These are phyloP conservation scores for Pyrus bretschneideri DNA, from an alignment of 306 rosid species.

Conservation along the genomic window DNA sequence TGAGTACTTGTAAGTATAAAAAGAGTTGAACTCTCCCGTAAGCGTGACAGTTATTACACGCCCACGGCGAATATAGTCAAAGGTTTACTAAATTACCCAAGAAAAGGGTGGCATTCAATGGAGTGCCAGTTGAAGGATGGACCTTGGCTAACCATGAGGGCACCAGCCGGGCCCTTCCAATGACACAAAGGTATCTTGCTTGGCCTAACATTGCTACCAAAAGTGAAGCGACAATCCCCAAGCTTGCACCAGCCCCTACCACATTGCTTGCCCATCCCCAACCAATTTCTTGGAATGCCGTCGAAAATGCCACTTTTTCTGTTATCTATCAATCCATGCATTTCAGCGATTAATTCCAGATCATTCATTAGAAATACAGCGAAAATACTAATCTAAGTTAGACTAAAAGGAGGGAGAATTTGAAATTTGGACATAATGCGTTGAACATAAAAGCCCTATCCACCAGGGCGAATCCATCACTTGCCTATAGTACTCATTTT, in stretches of 20 bases:
- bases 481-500: neutral
- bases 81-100: constrained; percentile 36
- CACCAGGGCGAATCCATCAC: neutral
- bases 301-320: constrained; percentile 56
- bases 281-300: constrained; percentile 55
- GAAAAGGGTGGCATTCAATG: constrained; percentile 75
- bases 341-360: neutral
- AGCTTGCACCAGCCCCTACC: constrained; percentile 83
- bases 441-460: neutral
- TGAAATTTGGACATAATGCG: too few species aligned
- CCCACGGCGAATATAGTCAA: neutral
- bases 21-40: too few species aligned
- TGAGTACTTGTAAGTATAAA: neutral
- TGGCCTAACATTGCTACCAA: constrained; percentile 92
- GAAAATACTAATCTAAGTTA: neutral
- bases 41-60: too few species aligned
- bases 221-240: constrained; percentile 74
- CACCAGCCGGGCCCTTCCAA: constrained; percentile 79
- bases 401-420: neutral
- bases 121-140: constrained; percentile 87
- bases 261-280: constrained; percentile 88
- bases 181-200: constrained; percentile 91
- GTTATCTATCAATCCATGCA: constrained; percentile 39
- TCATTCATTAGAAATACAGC: neutral
- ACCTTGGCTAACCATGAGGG: constrained; percentile 91